A percentile compares a stretch with the other conserved stretches of the same genome.
phyloP scores from a whole-genome alignment of 176 grass and related monocot genomes.

The Carex pumila region DNA sequence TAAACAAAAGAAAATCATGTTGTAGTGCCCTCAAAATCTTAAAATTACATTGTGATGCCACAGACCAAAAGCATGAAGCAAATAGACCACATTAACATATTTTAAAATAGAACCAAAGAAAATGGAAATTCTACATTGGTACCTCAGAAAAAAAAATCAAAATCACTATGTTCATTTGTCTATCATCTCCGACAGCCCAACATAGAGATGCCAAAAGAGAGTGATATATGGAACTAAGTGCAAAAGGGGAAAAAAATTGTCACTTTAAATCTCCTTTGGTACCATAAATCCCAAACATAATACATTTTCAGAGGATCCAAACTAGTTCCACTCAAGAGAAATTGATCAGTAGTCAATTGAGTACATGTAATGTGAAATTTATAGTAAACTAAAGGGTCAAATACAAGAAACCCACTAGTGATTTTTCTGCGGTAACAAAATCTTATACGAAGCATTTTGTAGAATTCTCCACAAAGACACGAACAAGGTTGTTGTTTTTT shows the following conservation, averaged over 20 bases:
- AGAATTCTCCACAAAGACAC: too few species aligned
- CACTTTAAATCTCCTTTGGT: background rate
- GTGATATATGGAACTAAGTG: background rate
- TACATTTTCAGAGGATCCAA: background rate
- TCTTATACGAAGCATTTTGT: background rate
- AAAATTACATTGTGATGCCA: background rate
- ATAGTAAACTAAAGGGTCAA: background rate
- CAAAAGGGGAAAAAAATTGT: background rate
- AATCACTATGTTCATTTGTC: background rate
- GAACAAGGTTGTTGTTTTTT: background rate
- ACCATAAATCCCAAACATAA: slow-evolving; percentile 2
- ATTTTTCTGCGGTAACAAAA: background rate
- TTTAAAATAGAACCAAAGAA: background rate
- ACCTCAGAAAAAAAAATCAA: background rate
- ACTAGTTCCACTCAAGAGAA: background rate
- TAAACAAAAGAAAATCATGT: background rate
- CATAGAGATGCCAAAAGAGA: background rate
- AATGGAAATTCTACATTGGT: background rate
- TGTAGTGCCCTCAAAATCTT: background rate
- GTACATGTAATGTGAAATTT: background rate
- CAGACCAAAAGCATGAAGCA: background rate
- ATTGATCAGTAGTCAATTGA: background rate
- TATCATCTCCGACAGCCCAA: background rate
- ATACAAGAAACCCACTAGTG: background rate
- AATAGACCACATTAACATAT: background rate